These are phyloP conservation scores for Gossypium rotundifolium DNA, from an alignment of 345 rosid genomes.

Conservation along the genomic window DNA sequence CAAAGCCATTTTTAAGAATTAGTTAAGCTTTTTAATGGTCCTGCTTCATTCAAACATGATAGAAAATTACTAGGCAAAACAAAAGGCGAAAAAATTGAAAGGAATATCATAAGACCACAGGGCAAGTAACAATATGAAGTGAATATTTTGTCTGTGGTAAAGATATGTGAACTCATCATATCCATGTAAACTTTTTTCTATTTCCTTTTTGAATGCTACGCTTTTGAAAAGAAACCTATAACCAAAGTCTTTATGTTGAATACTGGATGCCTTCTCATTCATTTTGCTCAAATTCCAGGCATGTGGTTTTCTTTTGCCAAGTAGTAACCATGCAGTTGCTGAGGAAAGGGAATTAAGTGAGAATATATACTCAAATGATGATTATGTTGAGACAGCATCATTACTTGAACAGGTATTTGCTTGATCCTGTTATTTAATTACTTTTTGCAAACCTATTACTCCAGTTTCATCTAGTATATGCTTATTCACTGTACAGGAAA, in stretches of 20 bases:
- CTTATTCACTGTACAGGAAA: slow-evolving; percentile 46
- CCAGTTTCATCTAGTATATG: slow-evolving; percentile 16
- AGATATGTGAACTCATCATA: not conserved
- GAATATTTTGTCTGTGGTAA: not conserved
- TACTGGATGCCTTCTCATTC: not conserved
- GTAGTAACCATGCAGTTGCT: slow-evolving; percentile 53
- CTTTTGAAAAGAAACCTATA: not conserved
- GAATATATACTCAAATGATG: slow-evolving; percentile 45
- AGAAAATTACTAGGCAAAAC: slow-evolving; percentile 2
- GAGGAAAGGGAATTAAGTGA: slow-evolving; percentile 79
- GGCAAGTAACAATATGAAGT: slow-evolving; percentile 5
- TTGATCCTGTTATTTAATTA: slow-evolving; percentile 13
- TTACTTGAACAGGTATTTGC: slow-evolving; percentile 74
- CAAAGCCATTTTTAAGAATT: not conserved
- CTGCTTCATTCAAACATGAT: not conserved
- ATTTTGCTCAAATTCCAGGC: slow-evolving; percentile 44
- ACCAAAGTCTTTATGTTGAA: not conserved
- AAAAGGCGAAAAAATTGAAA: not conserved
- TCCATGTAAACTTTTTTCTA: not conserved
- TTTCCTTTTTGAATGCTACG: not conserved
- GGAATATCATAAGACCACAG: not conserved
- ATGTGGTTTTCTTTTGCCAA: slow-evolving; percentile 70
- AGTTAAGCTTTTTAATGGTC: not conserved
- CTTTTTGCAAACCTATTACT: slow-evolving; percentile 14
- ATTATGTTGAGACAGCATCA: slow-evolving; percentile 50